Percentiles rank a stretch among this genome's conserved stretches.
These are phyloP conservation scores for Balansia obtecta DNA, from an alignment of 2,329 filamentous ascomycete species.

Conservation along the genomic window DNA sequence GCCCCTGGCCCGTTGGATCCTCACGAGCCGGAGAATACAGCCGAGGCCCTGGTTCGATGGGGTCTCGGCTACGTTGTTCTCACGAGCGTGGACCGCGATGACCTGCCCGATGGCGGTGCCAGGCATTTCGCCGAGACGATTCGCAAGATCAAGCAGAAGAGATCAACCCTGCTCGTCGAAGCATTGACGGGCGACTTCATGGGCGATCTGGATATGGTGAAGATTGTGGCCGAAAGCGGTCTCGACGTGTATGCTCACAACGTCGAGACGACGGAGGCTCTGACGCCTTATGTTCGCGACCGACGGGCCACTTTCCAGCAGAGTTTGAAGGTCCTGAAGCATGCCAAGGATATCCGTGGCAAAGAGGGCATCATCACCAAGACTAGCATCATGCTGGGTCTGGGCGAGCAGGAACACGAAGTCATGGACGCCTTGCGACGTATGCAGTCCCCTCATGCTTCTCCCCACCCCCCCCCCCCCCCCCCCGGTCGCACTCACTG, in stretches of 20 bases:
- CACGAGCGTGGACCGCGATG: conserved; percentile 87
- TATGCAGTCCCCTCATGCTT: conserved; percentile 21
- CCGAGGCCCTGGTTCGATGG: conserved; percentile 86
- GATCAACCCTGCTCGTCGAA: conserved; percentile 65
- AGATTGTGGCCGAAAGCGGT: conserved; percentile 71
- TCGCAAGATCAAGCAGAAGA: conserved; percentile 80
- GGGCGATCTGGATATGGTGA: conserved; percentile 79
- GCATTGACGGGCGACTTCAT: conserved; percentile 77
- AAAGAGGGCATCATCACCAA: conserved; percentile 80
- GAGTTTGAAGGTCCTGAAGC: conserved; percentile 65
- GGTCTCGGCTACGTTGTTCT: conserved; percentile 92
- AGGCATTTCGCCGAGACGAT: conserved; percentile 89
- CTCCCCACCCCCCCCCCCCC: neutral
- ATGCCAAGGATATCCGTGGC: conserved; percentile 64
- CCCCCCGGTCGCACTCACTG: no score
- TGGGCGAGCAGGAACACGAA: conserved; percentile 85
- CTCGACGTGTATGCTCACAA: conserved; percentile 97
- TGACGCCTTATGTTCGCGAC: conserved; percentile 85
- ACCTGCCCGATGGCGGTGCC: conserved; percentile 79
- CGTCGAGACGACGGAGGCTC: conserved; percentile 81
- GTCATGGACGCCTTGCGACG: conserved; percentile 64
- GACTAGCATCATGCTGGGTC: conserved; percentile 91
- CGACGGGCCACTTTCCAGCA: conserved; percentile 81
- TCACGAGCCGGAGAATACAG: conserved; percentile 93
- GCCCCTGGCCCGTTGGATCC: conserved; percentile 70